These are phyloP conservation scores for Beauveria australis DNA, from an alignment of 2,329 filamentous ascomycete genomes.

Conservation along the genomic window DNA sequence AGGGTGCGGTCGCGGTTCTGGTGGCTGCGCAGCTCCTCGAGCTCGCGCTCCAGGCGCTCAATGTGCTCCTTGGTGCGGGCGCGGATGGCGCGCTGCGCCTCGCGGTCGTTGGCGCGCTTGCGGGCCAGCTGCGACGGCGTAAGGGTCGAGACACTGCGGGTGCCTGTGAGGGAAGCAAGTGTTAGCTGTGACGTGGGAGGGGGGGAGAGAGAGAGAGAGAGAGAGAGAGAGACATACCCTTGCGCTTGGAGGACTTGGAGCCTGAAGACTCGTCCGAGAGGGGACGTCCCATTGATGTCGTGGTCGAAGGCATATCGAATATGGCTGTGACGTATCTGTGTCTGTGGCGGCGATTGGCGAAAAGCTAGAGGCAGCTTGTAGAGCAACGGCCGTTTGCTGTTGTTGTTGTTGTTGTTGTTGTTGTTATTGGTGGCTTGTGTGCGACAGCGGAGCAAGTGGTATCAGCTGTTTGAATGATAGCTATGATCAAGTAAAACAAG, in stretches of 20 bases:
- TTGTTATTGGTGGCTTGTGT: not conserved
- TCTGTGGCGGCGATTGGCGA: constrained; percentile 1
- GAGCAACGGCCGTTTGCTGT: not conserved
- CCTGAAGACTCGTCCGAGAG: constrained; percentile 32
- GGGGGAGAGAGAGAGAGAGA: not conserved
- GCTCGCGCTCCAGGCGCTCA: constrained; percentile 64
- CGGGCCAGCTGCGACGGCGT: constrained; percentile 82
- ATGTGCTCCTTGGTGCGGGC: constrained; percentile 83
- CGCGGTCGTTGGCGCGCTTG: constrained; percentile 85
- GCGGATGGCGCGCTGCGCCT: constrained; percentile 80
- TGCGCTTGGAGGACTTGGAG: constrained; percentile 35
- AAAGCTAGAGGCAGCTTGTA: constrained; percentile 3
- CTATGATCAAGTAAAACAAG: not conserved
- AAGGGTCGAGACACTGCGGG: constrained; percentile 76
- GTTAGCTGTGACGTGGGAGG: constrained; percentile 1
- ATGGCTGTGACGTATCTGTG: not conserved
- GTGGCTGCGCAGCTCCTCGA: constrained; percentile 57
- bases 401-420: not conserved
- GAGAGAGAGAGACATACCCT: constrained; percentile 28
- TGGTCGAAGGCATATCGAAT: constrained; percentile 9
- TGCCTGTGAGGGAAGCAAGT: constrained; percentile 30
- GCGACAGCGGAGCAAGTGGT: not conserved
- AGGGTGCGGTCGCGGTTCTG: constrained; percentile 42
- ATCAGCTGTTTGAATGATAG: not conserved
- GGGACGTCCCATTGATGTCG: constrained; percentile 30